Evolutionary conservation across 768 basidiomycete species (phyloP).

Genomic region (Tulasnella calospora): DNA sequence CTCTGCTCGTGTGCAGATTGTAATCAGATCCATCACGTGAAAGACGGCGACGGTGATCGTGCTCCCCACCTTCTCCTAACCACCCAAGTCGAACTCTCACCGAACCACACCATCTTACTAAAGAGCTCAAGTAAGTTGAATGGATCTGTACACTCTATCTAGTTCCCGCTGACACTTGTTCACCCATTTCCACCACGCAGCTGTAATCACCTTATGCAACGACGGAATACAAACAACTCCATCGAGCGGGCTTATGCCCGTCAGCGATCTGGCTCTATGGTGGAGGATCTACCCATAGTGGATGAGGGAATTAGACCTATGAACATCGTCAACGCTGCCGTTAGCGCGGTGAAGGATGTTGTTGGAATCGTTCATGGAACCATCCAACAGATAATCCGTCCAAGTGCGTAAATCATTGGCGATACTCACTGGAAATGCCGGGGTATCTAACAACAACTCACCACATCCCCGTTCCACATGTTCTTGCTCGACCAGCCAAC

Average conservation of each 20-base stretch:
- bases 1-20: constrained; percentile 2
- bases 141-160: neutral
- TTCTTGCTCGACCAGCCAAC: neutral
- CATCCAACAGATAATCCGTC: neutral
- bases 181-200: neutral
- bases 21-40: neutral
- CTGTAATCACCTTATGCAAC: neutral
- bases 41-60: neutral
- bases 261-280: neutral
- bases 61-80: neutral
- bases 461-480: neutral
- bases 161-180: neutral
- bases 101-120: neutral
- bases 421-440: neutral
- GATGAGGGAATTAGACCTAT: neutral
- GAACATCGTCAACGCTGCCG: neutral
- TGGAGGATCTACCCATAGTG: neutral
- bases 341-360: neutral
- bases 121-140: neutral
- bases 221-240: neutral
- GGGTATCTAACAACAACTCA: neutral
- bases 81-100: neutral
- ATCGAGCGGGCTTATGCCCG: neutral
- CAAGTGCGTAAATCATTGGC: neutral
- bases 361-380: neutral